Percentiles rank a stretch among this genome's conserved stretches.
These are phyloP conservation scores for Phellopilus nigrolimitatus DNA, from an alignment of 1,284 basidiomycete genomes.

Conservation along the genomic window DNA sequence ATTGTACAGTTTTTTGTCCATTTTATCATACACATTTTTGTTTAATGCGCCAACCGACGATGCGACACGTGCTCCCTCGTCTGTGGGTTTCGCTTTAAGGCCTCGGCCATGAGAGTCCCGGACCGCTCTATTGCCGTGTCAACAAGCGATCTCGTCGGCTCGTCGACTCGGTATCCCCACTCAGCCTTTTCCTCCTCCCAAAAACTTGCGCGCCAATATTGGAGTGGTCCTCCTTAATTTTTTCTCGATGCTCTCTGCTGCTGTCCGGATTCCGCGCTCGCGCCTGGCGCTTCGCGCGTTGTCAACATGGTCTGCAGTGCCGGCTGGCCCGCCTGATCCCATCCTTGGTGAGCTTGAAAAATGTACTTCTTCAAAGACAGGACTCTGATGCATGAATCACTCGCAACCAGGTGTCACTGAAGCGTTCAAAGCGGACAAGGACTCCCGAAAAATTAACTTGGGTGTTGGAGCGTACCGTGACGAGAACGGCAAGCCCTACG, in stretches of 20 bases:
- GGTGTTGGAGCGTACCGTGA: slow-evolving; percentile 96
- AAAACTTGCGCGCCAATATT: slow-evolving; percentile 13
- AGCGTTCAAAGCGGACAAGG: slow-evolving; percentile 92
- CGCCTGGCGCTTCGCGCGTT: slow-evolving; percentile 35
- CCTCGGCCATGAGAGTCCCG: no score
- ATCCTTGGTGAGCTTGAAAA: slow-evolving; percentile 70
- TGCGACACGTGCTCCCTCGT: no score
- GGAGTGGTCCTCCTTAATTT: slow-evolving; percentile 25
- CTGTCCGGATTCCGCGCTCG: slow-evolving; percentile 31
- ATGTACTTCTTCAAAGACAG: not conserved
- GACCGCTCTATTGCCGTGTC: no score
- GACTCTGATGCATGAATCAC: slow-evolving; percentile 17
- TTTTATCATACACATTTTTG: no score
- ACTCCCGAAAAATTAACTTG: slow-evolving; percentile 93
- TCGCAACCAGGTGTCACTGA: slow-evolving; percentile 69
- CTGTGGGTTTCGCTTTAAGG: no score
- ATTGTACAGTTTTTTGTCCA: no score
- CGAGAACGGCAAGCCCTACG: slow-evolving; percentile 92
- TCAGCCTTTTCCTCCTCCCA: not conserved
- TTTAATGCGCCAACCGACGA: no score
- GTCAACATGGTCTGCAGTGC: slow-evolving; percentile 82
- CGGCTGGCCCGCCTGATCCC: slow-evolving; percentile 87
- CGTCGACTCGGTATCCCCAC: no score
- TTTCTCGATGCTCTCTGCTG: slow-evolving; percentile 29
- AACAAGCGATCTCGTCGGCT: no score